Evolutionary conservation across 1,139 yeast genomes (phyloP).

Genomic region (Yarrowia galli): DNA sequence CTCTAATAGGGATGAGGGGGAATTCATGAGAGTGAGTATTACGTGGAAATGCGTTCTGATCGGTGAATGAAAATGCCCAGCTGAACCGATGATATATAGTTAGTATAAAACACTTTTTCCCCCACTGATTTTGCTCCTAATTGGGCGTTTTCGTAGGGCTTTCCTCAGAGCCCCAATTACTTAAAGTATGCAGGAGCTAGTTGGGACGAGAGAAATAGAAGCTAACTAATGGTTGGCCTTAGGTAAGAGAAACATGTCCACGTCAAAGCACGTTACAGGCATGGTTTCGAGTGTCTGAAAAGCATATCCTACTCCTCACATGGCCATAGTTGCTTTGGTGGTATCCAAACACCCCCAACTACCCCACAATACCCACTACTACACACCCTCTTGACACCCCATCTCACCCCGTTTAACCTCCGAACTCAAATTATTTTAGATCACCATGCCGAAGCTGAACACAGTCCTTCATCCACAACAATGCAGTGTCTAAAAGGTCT

Average conservation of each 20-base stretch:
- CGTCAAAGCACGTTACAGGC: no score
- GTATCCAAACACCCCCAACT: neutral
- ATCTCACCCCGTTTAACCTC: neutral
- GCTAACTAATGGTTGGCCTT: neutral
- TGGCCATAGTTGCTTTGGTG: no score
- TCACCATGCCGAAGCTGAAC: neutral
- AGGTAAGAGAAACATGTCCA: neutral
- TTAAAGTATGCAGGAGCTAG: neutral
- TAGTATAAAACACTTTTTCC: no score
- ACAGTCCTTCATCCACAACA: neutral
- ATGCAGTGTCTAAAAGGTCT: neutral
- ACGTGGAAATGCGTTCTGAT: no score
- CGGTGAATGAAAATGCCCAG: no score
- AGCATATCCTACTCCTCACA: no score
- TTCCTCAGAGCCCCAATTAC: no score
- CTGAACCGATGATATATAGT: no score
- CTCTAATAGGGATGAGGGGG: neutral
- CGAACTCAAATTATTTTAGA: constrained; percentile 17
- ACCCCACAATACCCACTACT: neutral
- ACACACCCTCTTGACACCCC: neutral
- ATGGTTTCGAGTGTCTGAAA: no score
- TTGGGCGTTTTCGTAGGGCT: no score
- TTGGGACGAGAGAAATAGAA: neutral
- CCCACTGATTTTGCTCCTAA: no score
- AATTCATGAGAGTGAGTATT: no score